A percentile compares a stretch with the other conserved stretches of the same genome.
Evolutionary conservation across 192 early-diverging fungal genomes (phyloP).

Genomic region (Coemansia sp.): DNA sequence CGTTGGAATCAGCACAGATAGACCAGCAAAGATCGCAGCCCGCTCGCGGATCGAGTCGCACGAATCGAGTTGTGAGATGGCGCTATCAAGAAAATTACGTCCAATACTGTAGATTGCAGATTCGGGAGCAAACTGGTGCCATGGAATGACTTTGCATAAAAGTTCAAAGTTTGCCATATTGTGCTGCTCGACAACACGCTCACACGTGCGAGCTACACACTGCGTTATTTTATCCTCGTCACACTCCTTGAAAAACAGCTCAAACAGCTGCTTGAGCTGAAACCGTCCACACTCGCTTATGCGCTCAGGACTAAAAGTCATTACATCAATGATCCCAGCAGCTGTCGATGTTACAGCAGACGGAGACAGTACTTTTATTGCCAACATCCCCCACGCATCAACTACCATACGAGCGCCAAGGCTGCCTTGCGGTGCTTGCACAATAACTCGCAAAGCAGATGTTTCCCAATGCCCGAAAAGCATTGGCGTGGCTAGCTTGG

Average conservation of each 20-base stretch:
- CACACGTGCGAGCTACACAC: not conserved
- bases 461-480: slow-evolving; percentile 27
- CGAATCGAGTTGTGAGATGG: not conserved
- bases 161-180: not conserved
- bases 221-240: not conserved
- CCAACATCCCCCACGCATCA: slow-evolving; percentile 31
- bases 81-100: not conserved
- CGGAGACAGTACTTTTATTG: slow-evolving; percentile 8
- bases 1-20: slow-evolving; percentile 1
- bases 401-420: slow-evolving; percentile 17
- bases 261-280: slow-evolving; percentile 2
- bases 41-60: not conserved
- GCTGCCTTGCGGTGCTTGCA: slow-evolving; percentile 9
- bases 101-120: slow-evolving; percentile 1
- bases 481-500: slow-evolving; percentile 9
- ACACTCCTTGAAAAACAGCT: not conserved
- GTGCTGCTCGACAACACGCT: slow-evolving; percentile 1
- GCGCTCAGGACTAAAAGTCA: not conserved
- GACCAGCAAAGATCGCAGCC: not conserved
- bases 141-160: slow-evolving; percentile 4
- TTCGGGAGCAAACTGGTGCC: not conserved
- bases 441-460: slow-evolving; percentile 5
- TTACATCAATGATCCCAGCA: slow-evolving; percentile 6
- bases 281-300: not conserved
- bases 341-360: slow-evolving; percentile 6